phyloP scores from a whole-genome alignment of 2,329 filamentous ascomycete genomes.

The Paraphoma chrysanthemicola region DNA sequence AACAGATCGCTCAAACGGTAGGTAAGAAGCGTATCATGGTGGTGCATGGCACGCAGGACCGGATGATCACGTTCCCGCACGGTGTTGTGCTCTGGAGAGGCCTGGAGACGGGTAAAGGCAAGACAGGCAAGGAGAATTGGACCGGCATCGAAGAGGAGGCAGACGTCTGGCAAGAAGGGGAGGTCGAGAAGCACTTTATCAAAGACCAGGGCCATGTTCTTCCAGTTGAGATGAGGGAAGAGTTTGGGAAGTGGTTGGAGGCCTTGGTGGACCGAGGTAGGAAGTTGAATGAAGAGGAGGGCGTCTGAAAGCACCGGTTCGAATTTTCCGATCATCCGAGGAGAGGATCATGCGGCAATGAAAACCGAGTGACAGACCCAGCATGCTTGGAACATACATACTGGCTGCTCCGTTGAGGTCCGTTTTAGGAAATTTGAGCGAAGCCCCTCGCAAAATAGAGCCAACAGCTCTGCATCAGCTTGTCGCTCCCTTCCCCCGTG shows the following conservation, averaged over 20 bases:
- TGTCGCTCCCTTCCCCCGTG: too few species aligned
- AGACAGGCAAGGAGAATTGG: constrained; percentile 43
- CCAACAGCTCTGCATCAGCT: too few species aligned
- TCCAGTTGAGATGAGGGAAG: constrained; percentile 71
- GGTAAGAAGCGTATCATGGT: constrained; percentile 78
- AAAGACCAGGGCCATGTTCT: constrained; percentile 79
- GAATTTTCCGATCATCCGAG: too few species aligned
- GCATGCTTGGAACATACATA: too few species aligned
- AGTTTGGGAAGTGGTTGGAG: constrained; percentile 71
- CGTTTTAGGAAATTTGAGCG: too few species aligned
- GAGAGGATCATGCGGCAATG: too few species aligned
- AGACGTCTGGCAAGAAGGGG: constrained; percentile 49
- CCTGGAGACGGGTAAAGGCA: constrained; percentile 63
- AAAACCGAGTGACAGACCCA: too few species aligned
- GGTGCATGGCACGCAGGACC: constrained; percentile 76
- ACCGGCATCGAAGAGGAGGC: constrained; percentile 41
- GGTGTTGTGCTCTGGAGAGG: constrained; percentile 71
- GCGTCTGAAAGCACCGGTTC: constrained; percentile 4
- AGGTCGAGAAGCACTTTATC: constrained; percentile 64
- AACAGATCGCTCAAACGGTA: constrained; percentile 69
- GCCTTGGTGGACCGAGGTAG: constrained; percentile 63
- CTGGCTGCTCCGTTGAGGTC: too few species aligned
- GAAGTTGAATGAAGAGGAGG: constrained; percentile 48
- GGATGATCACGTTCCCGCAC: constrained; percentile 78
- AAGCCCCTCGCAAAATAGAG: too few species aligned